These are phyloP conservation scores for Raddia distichophylla DNA, from an alignment of 176 grass and related monocot species.

Conservation along the genomic window DNA sequence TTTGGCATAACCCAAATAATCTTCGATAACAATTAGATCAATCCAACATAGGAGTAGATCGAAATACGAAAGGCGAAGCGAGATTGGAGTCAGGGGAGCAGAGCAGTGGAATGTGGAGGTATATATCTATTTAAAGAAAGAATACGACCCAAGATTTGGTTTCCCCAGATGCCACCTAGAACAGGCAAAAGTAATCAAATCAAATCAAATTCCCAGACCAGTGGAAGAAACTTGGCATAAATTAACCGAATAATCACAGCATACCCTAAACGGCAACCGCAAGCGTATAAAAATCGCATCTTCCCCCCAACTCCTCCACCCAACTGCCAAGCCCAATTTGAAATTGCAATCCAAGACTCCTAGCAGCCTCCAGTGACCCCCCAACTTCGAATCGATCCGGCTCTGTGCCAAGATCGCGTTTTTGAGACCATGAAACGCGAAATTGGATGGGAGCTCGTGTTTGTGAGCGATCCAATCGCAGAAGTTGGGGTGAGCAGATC, in stretches of 20 bases:
- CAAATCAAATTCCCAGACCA: constrained; percentile 38
- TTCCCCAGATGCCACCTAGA: constrained; percentile 56
- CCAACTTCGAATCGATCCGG: neutral
- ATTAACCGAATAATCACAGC: constrained; percentile 38
- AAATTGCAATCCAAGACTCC: constrained; percentile 19
- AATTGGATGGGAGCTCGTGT: constrained; percentile 20
- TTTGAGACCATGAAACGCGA: neutral
- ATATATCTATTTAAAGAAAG: constrained; percentile 36
- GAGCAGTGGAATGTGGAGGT: neutral
- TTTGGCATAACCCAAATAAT: constrained; percentile 16
- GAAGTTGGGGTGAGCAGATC: constrained; percentile 43
- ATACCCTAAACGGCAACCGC: constrained; percentile 33
- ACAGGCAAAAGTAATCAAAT: constrained; percentile 42
- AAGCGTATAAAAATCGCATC: constrained; percentile 44
- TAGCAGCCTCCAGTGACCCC: neutral
- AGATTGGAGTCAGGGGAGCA: constrained; percentile 24
- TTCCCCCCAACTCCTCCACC: constrained; percentile 15
- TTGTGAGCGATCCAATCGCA: constrained; percentile 31
- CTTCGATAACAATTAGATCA: constrained; percentile 7
- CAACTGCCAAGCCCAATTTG: constrained; percentile 5
- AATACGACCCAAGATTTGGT: constrained; percentile 37
- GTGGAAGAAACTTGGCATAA: constrained; percentile 33
- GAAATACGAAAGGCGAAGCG: constrained; percentile 35
- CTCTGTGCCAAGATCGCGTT: neutral
- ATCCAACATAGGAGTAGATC: constrained; percentile 20